phyloP scores from a whole-genome alignment of 768 basidiomycete genomes.

The Suillus fuscotomentosus region DNA sequence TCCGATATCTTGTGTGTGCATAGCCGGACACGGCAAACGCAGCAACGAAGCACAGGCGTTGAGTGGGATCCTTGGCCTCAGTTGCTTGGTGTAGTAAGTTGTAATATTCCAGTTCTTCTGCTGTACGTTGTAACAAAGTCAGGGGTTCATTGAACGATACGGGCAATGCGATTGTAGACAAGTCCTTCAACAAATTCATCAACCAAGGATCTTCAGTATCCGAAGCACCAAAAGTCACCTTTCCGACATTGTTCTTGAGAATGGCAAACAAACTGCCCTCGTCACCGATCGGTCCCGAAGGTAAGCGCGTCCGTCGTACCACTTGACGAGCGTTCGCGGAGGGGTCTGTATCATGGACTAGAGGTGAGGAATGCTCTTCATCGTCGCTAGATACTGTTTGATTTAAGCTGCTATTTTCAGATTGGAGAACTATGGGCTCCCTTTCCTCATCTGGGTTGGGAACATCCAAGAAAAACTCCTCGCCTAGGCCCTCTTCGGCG shows the following conservation, averaged over 20 bases:
- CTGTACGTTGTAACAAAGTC: slow-evolving; percentile 75
- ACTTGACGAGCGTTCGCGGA: slow-evolving; percentile 27
- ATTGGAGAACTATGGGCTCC: slow-evolving; percentile 37
- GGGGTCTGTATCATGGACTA: slow-evolving; percentile 7
- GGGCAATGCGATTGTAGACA: slow-evolving; percentile 81
- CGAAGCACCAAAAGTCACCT: slow-evolving; percentile 42
- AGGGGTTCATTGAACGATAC: slow-evolving; percentile 90
- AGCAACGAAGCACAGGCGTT: slow-evolving; percentile 73
- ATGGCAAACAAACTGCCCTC: slow-evolving; percentile 83
- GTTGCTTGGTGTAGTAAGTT: slow-evolving; percentile 68
- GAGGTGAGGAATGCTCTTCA: slow-evolving; percentile 26
- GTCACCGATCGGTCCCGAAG: slow-evolving; percentile 60
- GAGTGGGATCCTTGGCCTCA: slow-evolving; percentile 52
- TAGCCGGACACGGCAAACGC: slow-evolving; percentile 87
- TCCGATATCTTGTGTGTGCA: slow-evolving; percentile 75
- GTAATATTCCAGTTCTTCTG: slow-evolving; percentile 83
- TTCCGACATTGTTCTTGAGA: slow-evolving; percentile 86
- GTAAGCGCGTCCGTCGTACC: slow-evolving; percentile 54
- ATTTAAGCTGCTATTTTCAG: slow-evolving; percentile 40
- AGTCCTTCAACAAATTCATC: slow-evolving; percentile 48
- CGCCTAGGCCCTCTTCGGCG: slow-evolving; percentile 49
- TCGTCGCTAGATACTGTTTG: slow-evolving; percentile 48
- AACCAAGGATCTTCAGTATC: not conserved
- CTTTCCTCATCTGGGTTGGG: slow-evolving; percentile 38
- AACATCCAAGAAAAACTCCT: slow-evolving; percentile 63